A percentile compares a stretch with the other conserved stretches of the same genome.
phyloP scores from a whole-genome alignment of 768 basidiomycete genomes.

The Postia placenta region DNA sequence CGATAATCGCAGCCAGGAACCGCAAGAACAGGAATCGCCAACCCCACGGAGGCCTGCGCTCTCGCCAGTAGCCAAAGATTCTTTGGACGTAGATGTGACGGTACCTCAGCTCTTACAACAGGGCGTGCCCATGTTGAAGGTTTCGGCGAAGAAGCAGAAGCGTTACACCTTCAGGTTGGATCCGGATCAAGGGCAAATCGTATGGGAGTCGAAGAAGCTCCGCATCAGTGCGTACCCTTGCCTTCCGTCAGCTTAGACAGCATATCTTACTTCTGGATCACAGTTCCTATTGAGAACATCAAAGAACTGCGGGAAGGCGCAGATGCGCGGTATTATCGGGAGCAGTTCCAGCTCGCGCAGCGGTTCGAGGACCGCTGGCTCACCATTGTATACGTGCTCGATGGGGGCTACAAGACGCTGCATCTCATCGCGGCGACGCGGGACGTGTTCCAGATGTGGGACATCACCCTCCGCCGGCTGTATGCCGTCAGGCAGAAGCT shows the following conservation, averaged over 20 bases:
- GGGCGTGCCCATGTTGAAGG: constrained; percentile 77
- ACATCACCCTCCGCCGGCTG: constrained; percentile 56
- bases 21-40: background rate
- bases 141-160: constrained; percentile 73
- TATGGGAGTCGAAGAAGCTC: constrained; percentile 69
- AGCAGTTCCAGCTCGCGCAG: constrained; percentile 58
- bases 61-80: constrained; percentile 7
- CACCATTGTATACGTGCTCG: constrained; percentile 76
- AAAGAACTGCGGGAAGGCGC: constrained; percentile 77
- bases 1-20: background rate
- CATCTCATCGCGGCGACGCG: constrained; percentile 72
- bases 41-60: background rate
- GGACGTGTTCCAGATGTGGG: constrained; percentile 60
- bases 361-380: constrained; percentile 73
- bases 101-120: constrained; percentile 54
- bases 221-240: constrained; percentile 54
- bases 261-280: too few relatives aligned
- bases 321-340: constrained; percentile 66
- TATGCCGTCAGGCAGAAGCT: constrained; percentile 62
- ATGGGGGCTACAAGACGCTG: constrained; percentile 76
- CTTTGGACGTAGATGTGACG: constrained; percentile 30
- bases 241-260: too few relatives aligned
- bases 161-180: constrained; percentile 66
- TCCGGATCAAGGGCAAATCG: constrained; percentile 73
- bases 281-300: constrained; percentile 83